Base-by-base conservation (phyloP, 768 basidiomycete species). In the Tubosaeta sp. region DNA sequence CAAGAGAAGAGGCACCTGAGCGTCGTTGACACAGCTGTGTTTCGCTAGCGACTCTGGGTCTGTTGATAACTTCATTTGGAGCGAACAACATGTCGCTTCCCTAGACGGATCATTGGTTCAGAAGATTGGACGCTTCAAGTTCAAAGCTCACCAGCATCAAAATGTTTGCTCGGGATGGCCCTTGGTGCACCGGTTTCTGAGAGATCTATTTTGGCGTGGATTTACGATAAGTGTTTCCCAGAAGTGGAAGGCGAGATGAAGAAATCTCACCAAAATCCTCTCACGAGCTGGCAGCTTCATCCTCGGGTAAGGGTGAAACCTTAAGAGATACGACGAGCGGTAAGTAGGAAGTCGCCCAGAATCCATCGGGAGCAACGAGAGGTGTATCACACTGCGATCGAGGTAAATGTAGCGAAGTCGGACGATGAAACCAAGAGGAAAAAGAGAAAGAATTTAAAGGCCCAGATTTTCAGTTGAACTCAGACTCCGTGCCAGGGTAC, bases 241-340 rank as follows among this genome's bases (percentile, higher is more conserved):
- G 29, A 29, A 48, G 22, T 22, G 57, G 50, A 34, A 48, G 27
- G 50, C 8, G 33, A 54, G 16, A 51, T 12, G 14, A 49, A 45
- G 16, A 39, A 19, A 43, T 51, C 53, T 17, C 43, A 66, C 68
- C 56, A 37, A 9, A 16, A 68, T 43, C 55, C 54, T 65, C 59
- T 67, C 66, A 59, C 55, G 65, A 44, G 34, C 25, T 50, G 59
- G 64, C 4, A 34, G 48, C 22, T 59, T 61, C 27, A 43, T 38
- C 35, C 29, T 29, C 29, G 29, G 29, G 29, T 29, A 29, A 29
- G 29, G 29, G 29, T 29, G 29, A 29, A 29, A 69, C 16, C 66
- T 51, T 25, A 66, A 39, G 5, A 70, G 43, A 32, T 70, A 56
- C 0, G 66, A 68, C 2, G 64, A 66, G 12, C 66, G 61, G 45